These are phyloP conservation scores for Phalaenopsis hybrid DNA, from an alignment of 116 monocot genomes.

Conservation along the genomic window DNA sequence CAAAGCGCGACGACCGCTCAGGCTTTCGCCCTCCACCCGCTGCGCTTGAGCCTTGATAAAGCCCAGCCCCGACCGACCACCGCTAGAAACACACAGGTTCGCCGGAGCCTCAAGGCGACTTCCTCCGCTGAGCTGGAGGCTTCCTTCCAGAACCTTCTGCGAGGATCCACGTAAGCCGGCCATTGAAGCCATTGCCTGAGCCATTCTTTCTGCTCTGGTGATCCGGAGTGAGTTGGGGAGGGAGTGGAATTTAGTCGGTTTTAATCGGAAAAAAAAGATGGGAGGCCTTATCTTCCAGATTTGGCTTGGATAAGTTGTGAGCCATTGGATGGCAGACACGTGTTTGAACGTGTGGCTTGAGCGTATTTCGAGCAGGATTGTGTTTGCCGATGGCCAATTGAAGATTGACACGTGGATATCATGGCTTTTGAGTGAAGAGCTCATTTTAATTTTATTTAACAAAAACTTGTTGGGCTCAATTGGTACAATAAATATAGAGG, in stretches of 20 bases:
- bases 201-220: too few relatives aligned
- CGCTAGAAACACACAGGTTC: slow-evolving; percentile 8
- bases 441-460: too few relatives aligned
- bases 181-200: slow-evolving; percentile 70
- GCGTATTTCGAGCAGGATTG: not conserved
- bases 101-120: slow-evolving; percentile 15
- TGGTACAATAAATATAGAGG: too few relatives aligned
- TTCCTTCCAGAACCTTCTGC: slow-evolving; percentile 49
- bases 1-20: slow-evolving; percentile 49
- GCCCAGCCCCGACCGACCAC: not conserved
- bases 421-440: too few relatives aligned
- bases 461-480: too few relatives aligned
- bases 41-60: slow-evolving; percentile 33
- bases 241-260: too few relatives aligned
- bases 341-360: slow-evolving; percentile 11
- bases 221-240: too few relatives aligned
- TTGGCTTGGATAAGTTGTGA: slow-evolving; percentile 33
- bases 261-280: not conserved
- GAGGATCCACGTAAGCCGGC: slow-evolving; percentile 53
- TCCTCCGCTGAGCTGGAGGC: slow-evolving; percentile 41
- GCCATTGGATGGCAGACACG: slow-evolving; percentile 26
- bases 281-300: slow-evolving; percentile 23
- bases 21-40: slow-evolving; percentile 16
- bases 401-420: not conserved
- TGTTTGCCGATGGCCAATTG: not conserved